Evolutionary conservation across 2,329 filamentous ascomycete species (phyloP).

Genomic region (Fusarium sororula): DNA sequence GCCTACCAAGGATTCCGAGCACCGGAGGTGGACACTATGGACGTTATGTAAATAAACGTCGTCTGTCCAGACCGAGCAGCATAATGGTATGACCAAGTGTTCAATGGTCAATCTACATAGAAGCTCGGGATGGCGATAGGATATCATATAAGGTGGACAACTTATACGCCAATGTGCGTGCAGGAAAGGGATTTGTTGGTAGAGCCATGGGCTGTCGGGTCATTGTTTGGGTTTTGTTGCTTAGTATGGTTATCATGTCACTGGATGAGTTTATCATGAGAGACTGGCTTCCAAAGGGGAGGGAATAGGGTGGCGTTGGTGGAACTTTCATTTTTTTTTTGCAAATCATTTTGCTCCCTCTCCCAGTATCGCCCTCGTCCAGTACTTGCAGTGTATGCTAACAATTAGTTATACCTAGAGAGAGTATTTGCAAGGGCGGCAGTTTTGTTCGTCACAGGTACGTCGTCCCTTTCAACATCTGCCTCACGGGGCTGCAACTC

Average conservation of each 20-base stretch:
- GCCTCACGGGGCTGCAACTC: background rate
- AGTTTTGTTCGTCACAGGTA: constrained; percentile 37
- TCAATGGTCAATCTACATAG: constrained; percentile 12
- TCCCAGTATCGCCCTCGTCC: constrained; percentile 1
- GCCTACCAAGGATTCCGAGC: constrained; percentile 61
- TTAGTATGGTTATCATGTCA: constrained; percentile 22
- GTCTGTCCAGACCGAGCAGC: constrained; percentile 10
- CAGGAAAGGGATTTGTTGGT: background rate
- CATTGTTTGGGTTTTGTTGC: constrained; percentile 20
- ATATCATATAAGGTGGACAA: constrained; percentile 5
- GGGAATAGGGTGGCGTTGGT: constrained; percentile 26
- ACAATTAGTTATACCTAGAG: constrained; percentile 24
- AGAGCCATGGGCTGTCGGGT: constrained; percentile 10
- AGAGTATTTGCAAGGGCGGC: constrained; percentile 16
- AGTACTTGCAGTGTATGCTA: constrained; percentile 37
- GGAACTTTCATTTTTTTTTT: constrained; percentile 27
- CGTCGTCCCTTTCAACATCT: constrained; percentile 16
- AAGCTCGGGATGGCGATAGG: constrained; percentile 2
- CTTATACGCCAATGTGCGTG: background rate
- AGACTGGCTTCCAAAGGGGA: constrained; percentile 17
- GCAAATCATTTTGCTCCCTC: constrained; percentile 34
- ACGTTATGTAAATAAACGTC: constrained; percentile 50
- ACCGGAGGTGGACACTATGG: constrained; percentile 60
- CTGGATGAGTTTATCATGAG: constrained; percentile 25
- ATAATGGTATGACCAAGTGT: constrained; percentile 23